These are phyloP conservation scores for Metschnikowia bowlesiae DNA, from an alignment of 805 yeast genomes.

Conservation along the genomic window DNA sequence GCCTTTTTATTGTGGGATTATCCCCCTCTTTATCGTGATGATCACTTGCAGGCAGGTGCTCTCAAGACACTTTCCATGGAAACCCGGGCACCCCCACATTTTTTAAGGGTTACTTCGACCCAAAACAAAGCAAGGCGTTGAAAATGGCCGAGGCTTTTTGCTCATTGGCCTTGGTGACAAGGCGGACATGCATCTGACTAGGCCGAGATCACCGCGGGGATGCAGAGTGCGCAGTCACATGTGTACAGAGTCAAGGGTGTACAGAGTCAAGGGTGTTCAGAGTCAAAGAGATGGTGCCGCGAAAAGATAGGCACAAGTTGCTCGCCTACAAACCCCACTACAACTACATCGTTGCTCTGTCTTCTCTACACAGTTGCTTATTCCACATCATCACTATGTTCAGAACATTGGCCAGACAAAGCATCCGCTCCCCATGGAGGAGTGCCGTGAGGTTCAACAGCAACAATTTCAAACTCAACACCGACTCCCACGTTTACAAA, in stretches of 20 bases:
- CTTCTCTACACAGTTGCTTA: no score
- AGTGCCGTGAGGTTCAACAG: constrained; percentile 24
- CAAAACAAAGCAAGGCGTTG: no score
- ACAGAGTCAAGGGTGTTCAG: background rate
- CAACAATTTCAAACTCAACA: constrained; percentile 32
- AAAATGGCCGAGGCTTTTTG: no score
- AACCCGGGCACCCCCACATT: no score
- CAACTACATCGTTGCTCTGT: background rate
- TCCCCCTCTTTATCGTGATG: no score
- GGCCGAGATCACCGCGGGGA: background rate
- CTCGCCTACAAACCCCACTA: background rate
- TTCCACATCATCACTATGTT: constrained; percentile 10
- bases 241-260: background rate
- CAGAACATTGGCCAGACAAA: constrained; percentile 16
- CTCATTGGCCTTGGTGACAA: no score
- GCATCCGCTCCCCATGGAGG: constrained; percentile 11
- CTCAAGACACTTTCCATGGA: no score
- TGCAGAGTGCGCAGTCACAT: constrained; percentile 1
- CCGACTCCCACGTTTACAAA: constrained; percentile 36
- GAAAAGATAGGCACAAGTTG: background rate
- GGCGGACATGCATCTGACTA: no score
- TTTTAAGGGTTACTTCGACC: no score
- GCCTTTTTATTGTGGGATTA: no score
- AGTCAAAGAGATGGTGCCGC: constrained; percentile 2
- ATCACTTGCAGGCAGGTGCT: no score